phyloP scores from a whole-genome alignment of 371 early-diverging fungal genomes.

The Rhizomucor miehei region DNA sequence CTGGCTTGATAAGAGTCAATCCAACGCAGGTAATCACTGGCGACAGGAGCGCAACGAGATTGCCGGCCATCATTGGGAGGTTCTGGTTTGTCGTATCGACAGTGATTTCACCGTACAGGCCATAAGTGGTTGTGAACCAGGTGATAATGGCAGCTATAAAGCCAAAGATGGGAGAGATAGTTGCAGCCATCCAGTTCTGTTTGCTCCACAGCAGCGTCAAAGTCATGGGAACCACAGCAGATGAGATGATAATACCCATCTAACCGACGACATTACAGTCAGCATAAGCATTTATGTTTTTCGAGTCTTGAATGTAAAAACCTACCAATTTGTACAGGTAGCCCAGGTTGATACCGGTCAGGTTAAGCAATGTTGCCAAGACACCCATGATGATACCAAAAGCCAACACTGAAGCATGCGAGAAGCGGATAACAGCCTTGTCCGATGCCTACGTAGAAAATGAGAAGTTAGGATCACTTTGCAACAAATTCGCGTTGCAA shows the following conservation, averaged over 20 bases:
- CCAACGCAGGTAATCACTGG: conserved; percentile 19
- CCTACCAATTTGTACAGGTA: conserved; percentile 54
- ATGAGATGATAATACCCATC: conserved; percentile 68
- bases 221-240: conserved; percentile 64
- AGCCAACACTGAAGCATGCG: conserved; percentile 50
- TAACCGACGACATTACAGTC: conserved; percentile 7
- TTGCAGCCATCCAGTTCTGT: conserved; percentile 55
- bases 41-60: conserved; percentile 44
- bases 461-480: too few relatives aligned
- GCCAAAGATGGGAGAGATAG: conserved; percentile 52
- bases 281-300: neutral
- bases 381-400: conserved; percentile 71
- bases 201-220: conserved; percentile 64
- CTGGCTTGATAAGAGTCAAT: conserved; percentile 48
- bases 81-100: conserved; percentile 56
- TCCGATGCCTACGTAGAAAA: conserved; percentile 47
- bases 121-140: conserved; percentile 59
- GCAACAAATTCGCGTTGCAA: neutral
- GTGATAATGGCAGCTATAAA: conserved; percentile 50
- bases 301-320: neutral
- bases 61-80: conserved; percentile 72
- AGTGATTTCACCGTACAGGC: conserved; percentile 53
- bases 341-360: conserved; percentile 63
- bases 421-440: conserved; percentile 54
- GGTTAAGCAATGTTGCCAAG: conserved; percentile 56